Evolutionary conservation across 192 early-diverging fungal species (phyloP), one percentile per base, ranked within the genome.

Genomic region (Geranomyces michiganensis): DNA sequence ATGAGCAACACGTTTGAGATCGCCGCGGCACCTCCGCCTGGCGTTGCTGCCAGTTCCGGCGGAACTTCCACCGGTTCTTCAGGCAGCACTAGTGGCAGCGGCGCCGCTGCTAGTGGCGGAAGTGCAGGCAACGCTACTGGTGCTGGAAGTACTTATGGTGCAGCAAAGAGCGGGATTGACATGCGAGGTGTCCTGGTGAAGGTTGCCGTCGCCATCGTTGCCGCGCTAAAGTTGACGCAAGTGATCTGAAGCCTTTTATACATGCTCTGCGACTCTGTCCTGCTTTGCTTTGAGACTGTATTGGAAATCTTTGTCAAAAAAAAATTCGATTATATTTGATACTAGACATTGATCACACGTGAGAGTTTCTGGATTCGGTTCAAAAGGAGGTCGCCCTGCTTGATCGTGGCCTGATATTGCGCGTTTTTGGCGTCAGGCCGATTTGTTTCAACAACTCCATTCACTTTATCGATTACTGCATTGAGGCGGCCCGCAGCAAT

Each of bases 381-480:
- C 66, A 99, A 80, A 59, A 99, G 79, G 64, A 94, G 66, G 76
- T 99, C 97, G 17, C 97, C 96, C 79, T 96, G 92, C 81, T 97
- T 99, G 78, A 99, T 95, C 19, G 90, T 90, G 56, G 87, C 80
- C 77, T 98, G 96, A 81, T 98, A 99, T 82, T 99, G 96, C 19
- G 94, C 94, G 72, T 99, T 99, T 89, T 99, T 99, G 17, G 91
- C 89, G 65, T 99, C 97, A 3, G 96, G 95, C 65, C 97, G 87
- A 84, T 98, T 98, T 22, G 95, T 99, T 72, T 95, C 94, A 21
- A 99, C 93, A 44, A 97, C 90, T 10, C 97, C 97, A 68, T 90
- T 92, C 13, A 99, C 97, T 80, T 99, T 99, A 82, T 99, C 97
- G 80, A 99, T 98, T 14, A 97, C 95, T 68, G 94, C 96, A 82